Evolutionary conservation across 768 basidiomycete genomes (phyloP).

Genomic region (Cyclocybe cylindracea): DNA sequence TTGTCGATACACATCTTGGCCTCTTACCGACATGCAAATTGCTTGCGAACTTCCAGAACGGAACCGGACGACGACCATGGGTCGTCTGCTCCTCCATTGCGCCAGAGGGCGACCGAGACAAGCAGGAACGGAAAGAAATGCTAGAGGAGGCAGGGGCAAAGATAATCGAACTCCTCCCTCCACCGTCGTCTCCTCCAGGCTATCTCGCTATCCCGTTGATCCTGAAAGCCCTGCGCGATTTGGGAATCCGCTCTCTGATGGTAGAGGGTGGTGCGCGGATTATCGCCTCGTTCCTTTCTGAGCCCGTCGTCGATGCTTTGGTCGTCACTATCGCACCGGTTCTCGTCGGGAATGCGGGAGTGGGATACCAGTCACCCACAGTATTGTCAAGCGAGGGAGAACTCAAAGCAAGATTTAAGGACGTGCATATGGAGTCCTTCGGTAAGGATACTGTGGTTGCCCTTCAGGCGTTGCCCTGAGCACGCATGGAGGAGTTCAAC

Average conservation of each 20-base stretch:
- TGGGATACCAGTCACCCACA: slow-evolving; percentile 45
- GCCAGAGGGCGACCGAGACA: slow-evolving; percentile 22
- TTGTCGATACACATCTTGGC: slow-evolving; percentile 78
- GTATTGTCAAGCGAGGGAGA: not conserved
- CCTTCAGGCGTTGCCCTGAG: slow-evolving; percentile 9
- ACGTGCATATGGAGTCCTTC: slow-evolving; percentile 29
- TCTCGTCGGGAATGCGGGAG: slow-evolving; percentile 74
- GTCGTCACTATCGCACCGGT: slow-evolving; percentile 87
- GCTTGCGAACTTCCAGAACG: slow-evolving; percentile 58
- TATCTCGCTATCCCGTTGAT: slow-evolving; percentile 41
- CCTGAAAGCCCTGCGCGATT: slow-evolving; percentile 50
- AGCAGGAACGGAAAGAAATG: slow-evolving; percentile 34
- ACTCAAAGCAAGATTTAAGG: slow-evolving; percentile 19
- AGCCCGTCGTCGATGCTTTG: slow-evolving; percentile 61
- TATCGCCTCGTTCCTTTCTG: slow-evolving; percentile 69
- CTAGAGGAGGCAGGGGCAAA: slow-evolving; percentile 70
- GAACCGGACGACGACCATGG: slow-evolving; percentile 72
- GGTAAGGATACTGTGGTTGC: slow-evolving; percentile 37
- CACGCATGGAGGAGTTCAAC: no score
- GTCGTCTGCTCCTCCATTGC: slow-evolving; percentile 49
- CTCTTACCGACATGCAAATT: slow-evolving; percentile 70
- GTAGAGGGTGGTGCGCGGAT: slow-evolving; percentile 92
- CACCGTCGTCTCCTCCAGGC: not conserved
- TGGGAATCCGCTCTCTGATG: slow-evolving; percentile 81
- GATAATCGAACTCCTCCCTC: slow-evolving; percentile 49